These are phyloP conservation scores for Zoysia pacifica DNA, from an alignment of 176 grass and related monocot species.

Conservation along the genomic window DNA sequence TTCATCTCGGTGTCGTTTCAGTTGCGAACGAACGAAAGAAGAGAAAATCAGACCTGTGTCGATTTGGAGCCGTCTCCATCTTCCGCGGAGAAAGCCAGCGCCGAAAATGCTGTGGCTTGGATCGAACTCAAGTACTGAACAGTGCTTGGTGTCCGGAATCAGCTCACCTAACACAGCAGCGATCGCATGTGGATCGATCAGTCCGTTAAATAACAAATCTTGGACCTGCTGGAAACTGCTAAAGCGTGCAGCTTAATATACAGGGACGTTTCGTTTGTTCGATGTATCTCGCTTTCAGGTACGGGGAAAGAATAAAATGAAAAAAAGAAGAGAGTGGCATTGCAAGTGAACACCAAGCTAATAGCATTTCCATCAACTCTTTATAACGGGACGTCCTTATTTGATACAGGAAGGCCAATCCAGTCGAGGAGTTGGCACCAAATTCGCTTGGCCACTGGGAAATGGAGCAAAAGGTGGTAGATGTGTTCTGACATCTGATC, in stretches of 20 bases:
- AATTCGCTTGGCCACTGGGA: too few relatives aligned
- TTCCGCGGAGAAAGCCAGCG: constrained; percentile 52
- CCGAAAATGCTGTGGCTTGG: constrained; percentile 58
- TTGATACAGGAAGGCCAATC: too few relatives aligned
- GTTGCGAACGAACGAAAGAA: neutral
- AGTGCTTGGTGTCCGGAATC: constrained; percentile 48
- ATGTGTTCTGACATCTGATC: too few relatives aligned
- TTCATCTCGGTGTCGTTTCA: neutral
- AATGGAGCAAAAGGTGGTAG: too few relatives aligned
- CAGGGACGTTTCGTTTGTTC: constrained; percentile 26
- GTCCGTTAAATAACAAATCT: constrained; percentile 47
- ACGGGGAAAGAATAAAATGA: too few relatives aligned
- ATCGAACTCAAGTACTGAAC: constrained; percentile 55
- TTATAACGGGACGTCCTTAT: too few relatives aligned
- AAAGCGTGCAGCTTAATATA: neutral
- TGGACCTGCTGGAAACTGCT: neutral
- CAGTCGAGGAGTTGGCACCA: too few relatives aligned
- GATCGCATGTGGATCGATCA: constrained; percentile 19
- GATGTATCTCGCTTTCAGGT: neutral
- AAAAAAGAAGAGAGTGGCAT: too few relatives aligned
- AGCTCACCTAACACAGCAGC: constrained; percentile 48
- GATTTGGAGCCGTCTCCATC: constrained; percentile 8
- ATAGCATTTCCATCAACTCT: too few relatives aligned
- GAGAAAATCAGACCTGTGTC: neutral
- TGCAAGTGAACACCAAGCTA: too few relatives aligned